Evolutionary conservation across 129 eudicot species (phyloP), one percentile per base, ranked within the genome.

Genomic region (Flaveria ramosissima): DNA sequence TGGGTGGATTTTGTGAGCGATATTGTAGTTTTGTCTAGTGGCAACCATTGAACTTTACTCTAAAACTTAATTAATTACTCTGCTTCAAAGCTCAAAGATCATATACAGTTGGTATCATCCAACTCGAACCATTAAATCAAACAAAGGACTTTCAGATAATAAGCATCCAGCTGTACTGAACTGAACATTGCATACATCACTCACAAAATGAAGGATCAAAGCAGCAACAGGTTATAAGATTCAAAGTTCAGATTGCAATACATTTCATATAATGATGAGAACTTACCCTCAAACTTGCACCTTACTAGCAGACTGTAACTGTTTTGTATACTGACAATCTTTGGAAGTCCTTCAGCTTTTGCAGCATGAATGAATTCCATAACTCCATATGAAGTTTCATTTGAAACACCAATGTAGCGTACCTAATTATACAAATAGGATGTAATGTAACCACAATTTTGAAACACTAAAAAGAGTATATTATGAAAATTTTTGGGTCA

Each of bases 381-480:
- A 27, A 94, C 98, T 73, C 97, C 98, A 77, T 91, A 90, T 56
- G 98, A 94, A 83, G 97, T 91, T 83, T 94, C 98, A 80, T 94
- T 94, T 41, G 97, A 91, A 77, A 94, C 98, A 60, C 98, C 98
- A 67, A 94, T 89, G 79, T 94, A 94, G 68, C 97, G 86, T 21
- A 91, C 97, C 97, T 94, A 79, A 10, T 64, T 78, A 78, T n/a
- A 48, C 41, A 59, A 11, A 61, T 17, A 69, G 23, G 27, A 9
- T 17, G 39, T 11, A 27, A n/a, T 6, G 17, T 9, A 56, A 73
- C 27, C 53, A 55, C 60, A 64, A 64, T 64, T 64, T 19, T 36
- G 51, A 72, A 50, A 20, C 4, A 32, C 32, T 19, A 73, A 55
- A 75, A 30, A 67, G n/a, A 67, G 36, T 6, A 56, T 43, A 68